Evolutionary conservation across 1,284 basidiomycete species (phyloP).

Genomic region (Boletus mariae): DNA sequence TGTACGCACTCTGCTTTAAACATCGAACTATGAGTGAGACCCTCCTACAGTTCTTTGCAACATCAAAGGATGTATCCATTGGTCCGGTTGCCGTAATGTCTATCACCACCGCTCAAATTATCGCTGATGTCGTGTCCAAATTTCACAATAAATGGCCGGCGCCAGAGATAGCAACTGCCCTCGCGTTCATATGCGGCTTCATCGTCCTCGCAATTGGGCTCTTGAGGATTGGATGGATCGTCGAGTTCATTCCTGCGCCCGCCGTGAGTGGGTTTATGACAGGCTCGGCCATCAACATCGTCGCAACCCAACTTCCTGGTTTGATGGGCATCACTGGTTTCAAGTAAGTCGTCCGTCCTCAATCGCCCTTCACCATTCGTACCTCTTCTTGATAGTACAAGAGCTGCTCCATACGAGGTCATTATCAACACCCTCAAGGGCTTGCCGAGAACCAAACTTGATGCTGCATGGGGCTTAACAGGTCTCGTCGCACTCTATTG

Average conservation of each 20-base stretch:
- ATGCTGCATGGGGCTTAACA: constrained; percentile 88
- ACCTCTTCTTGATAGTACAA: constrained; percentile 54
- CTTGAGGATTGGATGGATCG: constrained; percentile 90
- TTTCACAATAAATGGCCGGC: constrained; percentile 55
- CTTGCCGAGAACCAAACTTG: constrained; percentile 66
- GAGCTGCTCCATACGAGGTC: constrained; percentile 81
- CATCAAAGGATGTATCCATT: constrained; percentile 93
- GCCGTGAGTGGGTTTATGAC: constrained; percentile 95
- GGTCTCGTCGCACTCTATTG: constrained; percentile 74
- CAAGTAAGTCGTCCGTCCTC: constrained; percentile 49
- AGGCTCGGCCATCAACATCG: constrained; percentile 87
- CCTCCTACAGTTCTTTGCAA: constrained; percentile 72
- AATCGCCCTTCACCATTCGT: neutral
- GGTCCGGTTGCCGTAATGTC: constrained; percentile 98
- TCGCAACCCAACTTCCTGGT: constrained; percentile 79
- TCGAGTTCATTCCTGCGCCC: constrained; percentile 91
- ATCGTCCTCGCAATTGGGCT: constrained; percentile 92
- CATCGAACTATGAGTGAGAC: neutral
- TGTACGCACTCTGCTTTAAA: constrained; percentile 40
- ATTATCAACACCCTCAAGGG: constrained; percentile 91
- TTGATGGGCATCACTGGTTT: constrained; percentile 84
- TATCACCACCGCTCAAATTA: constrained; percentile 82
- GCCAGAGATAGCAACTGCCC: constrained; percentile 78
- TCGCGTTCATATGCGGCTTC: constrained; percentile 90
- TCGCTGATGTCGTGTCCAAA: constrained; percentile 56